A percentile compares a stretch with the other conserved stretches of the same genome.
Evolutionary conservation across 148 eudicot species (phyloP).

Genomic region (Dianthus caryophyllus): DNA sequence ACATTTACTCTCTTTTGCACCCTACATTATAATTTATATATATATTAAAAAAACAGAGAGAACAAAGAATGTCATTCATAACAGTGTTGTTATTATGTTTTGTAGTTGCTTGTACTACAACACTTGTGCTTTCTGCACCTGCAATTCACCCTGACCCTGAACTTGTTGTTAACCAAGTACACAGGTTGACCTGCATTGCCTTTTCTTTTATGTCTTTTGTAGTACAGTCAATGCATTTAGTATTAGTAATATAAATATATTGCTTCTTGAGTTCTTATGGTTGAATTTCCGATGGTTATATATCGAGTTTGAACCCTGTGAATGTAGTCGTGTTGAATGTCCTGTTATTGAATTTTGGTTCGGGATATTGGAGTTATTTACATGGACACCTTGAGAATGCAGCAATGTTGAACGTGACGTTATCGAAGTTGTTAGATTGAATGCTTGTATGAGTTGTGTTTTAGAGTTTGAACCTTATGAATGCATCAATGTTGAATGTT

Average conservation of each 20-base stretch:
- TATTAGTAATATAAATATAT: not conserved
- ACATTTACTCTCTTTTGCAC: not conserved
- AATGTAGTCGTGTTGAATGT: too few species aligned
- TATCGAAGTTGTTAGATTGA: too few species aligned
- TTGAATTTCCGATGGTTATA: too few species aligned
- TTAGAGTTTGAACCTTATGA: too few species aligned
- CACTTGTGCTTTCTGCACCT: conserved; percentile 30
- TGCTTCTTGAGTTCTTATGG: not conserved
- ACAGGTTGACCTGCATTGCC: conserved; percentile 33
- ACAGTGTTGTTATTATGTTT: conserved; percentile 21
- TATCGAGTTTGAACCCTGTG: too few species aligned
- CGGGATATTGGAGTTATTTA: too few species aligned
- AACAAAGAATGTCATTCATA: conserved; percentile 4
- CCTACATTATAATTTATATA: conserved; percentile 4
- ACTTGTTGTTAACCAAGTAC: conserved; percentile 50
- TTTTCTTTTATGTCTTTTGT: not conserved
- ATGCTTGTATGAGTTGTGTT: too few species aligned
- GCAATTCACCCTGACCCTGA: conserved; percentile 42
- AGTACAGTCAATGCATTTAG: not conserved
- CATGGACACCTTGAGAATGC: too few species aligned
- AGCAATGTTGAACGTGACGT: too few species aligned
- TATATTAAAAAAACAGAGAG: conserved; percentile 6
- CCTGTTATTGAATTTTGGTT: too few species aligned
- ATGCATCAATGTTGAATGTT: too few species aligned
- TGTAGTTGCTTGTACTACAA: conserved; percentile 19